Conservation (phyloP, 768 basidiomycete species). For the Boletus eberwhitei region DNA sequence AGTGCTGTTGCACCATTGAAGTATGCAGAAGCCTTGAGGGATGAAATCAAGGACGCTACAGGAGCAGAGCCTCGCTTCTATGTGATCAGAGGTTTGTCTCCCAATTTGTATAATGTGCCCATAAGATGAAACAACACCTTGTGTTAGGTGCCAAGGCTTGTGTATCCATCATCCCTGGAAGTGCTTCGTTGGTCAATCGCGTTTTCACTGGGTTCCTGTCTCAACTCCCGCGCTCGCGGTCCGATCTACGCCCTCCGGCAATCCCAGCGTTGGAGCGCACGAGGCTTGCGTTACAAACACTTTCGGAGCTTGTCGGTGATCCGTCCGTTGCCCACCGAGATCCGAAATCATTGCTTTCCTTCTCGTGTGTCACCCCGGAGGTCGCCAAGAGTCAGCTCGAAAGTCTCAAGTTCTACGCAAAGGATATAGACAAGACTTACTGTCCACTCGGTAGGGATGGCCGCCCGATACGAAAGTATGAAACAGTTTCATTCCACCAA, state of each 20-base stretch:
- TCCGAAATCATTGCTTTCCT: constrained; percentile 62
- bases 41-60: constrained; percentile 45
- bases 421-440: constrained; percentile 45
- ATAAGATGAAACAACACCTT: background rate
- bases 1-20: constrained; percentile 51
- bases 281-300: constrained; percentile 47
- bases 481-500: background rate
- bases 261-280: constrained; percentile 46
- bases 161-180: constrained; percentile 53
- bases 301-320: constrained; percentile 51
- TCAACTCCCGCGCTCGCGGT: constrained; percentile 47
- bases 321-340: constrained; percentile 46
- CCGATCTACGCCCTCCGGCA: constrained; percentile 42
- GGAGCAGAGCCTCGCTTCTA: constrained; percentile 51
- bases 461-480: constrained; percentile 60
- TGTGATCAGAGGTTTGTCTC: constrained; percentile 54
- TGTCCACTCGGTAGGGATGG: constrained; percentile 57
- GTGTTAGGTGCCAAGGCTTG: constrained; percentile 50
- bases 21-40: constrained; percentile 53
- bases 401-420: constrained; percentile 43
- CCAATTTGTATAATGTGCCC: background rate
- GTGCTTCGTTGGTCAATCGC: constrained; percentile 60
- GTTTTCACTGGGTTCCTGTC: constrained; percentile 60
- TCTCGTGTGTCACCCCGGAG: constrained; percentile 57
- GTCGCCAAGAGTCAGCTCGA: constrained; percentile 51